A percentile compares a stretch with the other conserved stretches of the same genome.
Conservation (phyloP, 116 monocot species). For the Cymodocea nodosa region DNA sequence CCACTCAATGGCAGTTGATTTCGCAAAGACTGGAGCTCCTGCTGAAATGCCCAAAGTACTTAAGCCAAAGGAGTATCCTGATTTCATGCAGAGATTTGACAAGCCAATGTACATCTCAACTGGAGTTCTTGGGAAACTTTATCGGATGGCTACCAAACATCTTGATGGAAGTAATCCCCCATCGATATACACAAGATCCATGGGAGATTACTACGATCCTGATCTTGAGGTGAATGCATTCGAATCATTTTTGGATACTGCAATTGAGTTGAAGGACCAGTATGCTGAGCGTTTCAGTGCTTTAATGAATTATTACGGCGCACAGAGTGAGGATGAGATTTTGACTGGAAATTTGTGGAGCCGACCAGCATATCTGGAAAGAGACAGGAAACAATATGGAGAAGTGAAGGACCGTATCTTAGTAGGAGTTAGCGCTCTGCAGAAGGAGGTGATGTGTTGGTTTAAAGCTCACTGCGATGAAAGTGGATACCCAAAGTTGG, state of each 20-base stretch:
- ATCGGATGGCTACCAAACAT: constrained; percentile 15
- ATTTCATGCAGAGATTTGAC: constrained; percentile 89
- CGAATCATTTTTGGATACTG: constrained; percentile 38
- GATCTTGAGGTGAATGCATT: constrained; percentile 62
- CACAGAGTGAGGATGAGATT: constrained; percentile 52
- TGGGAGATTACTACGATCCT: constrained; percentile 22
- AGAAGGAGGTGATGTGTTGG: constrained; percentile 45
- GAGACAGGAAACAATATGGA: constrained; percentile 45
- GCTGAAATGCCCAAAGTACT: constrained; percentile 80
- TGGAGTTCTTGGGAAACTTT: constrained; percentile 71
- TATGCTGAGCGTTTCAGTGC: constrained; percentile 48
- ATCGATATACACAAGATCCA: not conserved
- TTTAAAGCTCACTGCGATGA: constrained; percentile 12
- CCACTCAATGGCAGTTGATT: constrained; percentile 93
- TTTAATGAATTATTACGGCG: constrained; percentile 59
- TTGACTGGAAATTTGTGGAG: constrained; percentile 63
- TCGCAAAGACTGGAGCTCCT: constrained; percentile 83
- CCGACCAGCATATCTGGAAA: constrained; percentile 32
- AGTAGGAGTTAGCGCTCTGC: constrained; percentile 30
- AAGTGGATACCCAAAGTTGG: not conserved
- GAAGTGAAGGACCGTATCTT: constrained; percentile 65
- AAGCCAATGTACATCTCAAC: constrained; percentile 47
- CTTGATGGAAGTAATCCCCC: constrained; percentile 3
- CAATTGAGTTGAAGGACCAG: constrained; percentile 32
- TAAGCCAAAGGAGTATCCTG: constrained; percentile 66